A percentile compares a stretch with the other conserved stretches of the same genome.
phyloP scores from a whole-genome alignment of 371 early-diverging fungal species.

The Mortierella sp. region DNA sequence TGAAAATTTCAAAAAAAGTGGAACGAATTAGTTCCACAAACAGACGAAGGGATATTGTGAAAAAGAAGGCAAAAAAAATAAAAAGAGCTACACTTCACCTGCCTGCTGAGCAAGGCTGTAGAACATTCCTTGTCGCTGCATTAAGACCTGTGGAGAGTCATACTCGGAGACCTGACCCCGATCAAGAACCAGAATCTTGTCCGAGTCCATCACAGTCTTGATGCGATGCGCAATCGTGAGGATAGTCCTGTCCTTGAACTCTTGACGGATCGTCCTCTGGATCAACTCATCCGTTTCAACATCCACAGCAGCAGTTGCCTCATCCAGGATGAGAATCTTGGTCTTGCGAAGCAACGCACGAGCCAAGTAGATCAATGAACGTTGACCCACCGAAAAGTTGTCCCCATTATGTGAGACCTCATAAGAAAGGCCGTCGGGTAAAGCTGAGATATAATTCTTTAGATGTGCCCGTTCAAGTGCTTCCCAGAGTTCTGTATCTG shows the following conservation, averaged over 20 bases:
- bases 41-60: no score
- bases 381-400: constrained; percentile 87
- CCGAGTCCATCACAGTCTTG: constrained; percentile 89
- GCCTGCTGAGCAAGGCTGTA: constrained; percentile 50
- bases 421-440: constrained; percentile 25
- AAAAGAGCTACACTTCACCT: no score
- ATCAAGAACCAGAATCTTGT: constrained; percentile 85
- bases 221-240: constrained; percentile 77
- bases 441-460: constrained; percentile 58
- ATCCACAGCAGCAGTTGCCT: constrained; percentile 84
- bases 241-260: constrained; percentile 67
- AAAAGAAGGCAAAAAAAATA: no score
- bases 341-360: constrained; percentile 81
- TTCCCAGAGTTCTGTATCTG: constrained; percentile 79
- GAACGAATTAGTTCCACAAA: no score
- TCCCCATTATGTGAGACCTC: constrained; percentile 73
- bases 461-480: constrained; percentile 66
- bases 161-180: constrained; percentile 80
- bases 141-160: constrained; percentile 66
- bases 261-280: constrained; percentile 78
- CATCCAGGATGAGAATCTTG: constrained; percentile 82
- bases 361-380: constrained; percentile 87
- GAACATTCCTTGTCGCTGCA: constrained; percentile 62
- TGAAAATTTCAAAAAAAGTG: no score
- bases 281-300: constrained; percentile 76